phyloP scores from a whole-genome alignment of 2,329 filamentous ascomycete species.

The Fonsecaea pedrosoi region DNA sequence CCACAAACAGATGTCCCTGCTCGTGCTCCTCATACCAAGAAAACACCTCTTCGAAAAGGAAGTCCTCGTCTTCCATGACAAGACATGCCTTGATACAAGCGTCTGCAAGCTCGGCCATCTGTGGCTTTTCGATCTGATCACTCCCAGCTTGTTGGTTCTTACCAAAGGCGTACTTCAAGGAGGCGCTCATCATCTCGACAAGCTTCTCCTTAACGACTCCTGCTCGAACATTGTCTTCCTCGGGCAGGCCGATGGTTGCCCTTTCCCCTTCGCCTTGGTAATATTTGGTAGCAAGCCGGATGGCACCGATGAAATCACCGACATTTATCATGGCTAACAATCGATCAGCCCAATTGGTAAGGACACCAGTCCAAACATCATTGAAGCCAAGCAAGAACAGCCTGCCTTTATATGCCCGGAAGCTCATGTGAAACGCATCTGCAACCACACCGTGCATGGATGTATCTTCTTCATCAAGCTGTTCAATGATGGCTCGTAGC shows the following conservation, averaged over 20 bases:
- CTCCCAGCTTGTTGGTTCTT: slow-evolving; percentile 60
- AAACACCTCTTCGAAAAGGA: slow-evolving; percentile 89
- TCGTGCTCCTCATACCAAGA: slow-evolving; percentile 84
- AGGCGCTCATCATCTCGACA: slow-evolving; percentile 90
- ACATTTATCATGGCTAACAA: slow-evolving; percentile 93
- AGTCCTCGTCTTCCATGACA: slow-evolving; percentile 77
- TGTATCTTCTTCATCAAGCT: slow-evolving; percentile 82
- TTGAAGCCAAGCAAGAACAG: slow-evolving; percentile 93
- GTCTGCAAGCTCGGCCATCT: slow-evolving; percentile 78
- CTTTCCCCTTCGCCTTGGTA: slow-evolving; percentile 92
- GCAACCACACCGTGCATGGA: slow-evolving; percentile 95
- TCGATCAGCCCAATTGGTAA: slow-evolving; percentile 97
- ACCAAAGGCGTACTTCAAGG: slow-evolving; percentile 84
- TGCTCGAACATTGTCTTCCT: slow-evolving; percentile 77
- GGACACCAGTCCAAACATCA: slow-evolving; percentile 84
- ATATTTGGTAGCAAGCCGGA: slow-evolving; percentile 87
- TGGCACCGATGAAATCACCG: slow-evolving; percentile 93
- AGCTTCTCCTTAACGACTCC: slow-evolving; percentile 85
- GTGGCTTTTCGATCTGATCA: slow-evolving; percentile 62
- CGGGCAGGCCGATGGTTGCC: slow-evolving; percentile 89
- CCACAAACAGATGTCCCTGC: slow-evolving; percentile 77
- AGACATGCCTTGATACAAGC: slow-evolving; percentile 85
- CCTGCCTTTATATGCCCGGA: slow-evolving; percentile 91
- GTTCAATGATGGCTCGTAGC: slow-evolving; percentile 82
- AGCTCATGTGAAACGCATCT: slow-evolving; percentile 98